A percentile compares a stretch with the other conserved stretches of the same genome.
These are phyloP conservation scores for Avena insularis DNA, from an alignment of 176 grass and related monocot genomes.

Conservation along the genomic window DNA sequence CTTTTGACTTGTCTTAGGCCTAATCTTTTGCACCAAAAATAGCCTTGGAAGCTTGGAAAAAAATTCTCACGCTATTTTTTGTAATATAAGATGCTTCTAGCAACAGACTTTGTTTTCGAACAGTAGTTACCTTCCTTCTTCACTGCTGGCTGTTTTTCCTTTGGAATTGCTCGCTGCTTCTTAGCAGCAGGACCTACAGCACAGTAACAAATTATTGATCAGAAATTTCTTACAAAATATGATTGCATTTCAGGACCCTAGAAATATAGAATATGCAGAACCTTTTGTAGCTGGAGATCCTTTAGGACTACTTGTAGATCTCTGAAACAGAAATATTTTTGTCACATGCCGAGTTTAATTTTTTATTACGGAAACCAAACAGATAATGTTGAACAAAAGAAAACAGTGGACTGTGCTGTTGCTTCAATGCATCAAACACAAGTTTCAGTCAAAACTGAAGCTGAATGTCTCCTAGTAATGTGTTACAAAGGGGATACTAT, in stretches of 20 bases:
- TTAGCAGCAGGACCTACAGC: conserved; percentile 57
- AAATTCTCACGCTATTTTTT: conserved; percentile 7
- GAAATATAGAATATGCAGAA: conserved; percentile 18
- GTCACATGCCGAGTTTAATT: conserved; percentile 29
- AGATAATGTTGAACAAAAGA: not conserved
- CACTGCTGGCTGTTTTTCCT: conserved; percentile 44
- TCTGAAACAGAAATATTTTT: conserved; percentile 53
- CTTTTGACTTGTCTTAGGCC: not conserved
- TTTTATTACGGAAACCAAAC: conserved; percentile 9
- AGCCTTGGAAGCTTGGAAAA: conserved; percentile 5
- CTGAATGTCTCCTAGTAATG: not conserved
- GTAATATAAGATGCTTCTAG: conserved; percentile 6
- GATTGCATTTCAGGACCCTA: not conserved
- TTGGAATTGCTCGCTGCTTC: conserved; percentile 46
- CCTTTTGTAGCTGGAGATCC: conserved; percentile 68
- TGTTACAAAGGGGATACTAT: not conserved
- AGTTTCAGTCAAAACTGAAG: not conserved
- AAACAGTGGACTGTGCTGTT: not conserved
- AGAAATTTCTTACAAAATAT: not conserved
- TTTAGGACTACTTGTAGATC: conserved; percentile 46
- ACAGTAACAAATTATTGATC: conserved; percentile 22
- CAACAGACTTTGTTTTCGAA: conserved; percentile 33
- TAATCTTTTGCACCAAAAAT: conserved; percentile 11
- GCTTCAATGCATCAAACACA: conserved; percentile 20
- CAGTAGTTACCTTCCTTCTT: conserved; percentile 70